These are phyloP conservation scores for Trichophaea hybrida DNA, from an alignment of 2,329 filamentous ascomycete genomes.

Conservation along the genomic window DNA sequence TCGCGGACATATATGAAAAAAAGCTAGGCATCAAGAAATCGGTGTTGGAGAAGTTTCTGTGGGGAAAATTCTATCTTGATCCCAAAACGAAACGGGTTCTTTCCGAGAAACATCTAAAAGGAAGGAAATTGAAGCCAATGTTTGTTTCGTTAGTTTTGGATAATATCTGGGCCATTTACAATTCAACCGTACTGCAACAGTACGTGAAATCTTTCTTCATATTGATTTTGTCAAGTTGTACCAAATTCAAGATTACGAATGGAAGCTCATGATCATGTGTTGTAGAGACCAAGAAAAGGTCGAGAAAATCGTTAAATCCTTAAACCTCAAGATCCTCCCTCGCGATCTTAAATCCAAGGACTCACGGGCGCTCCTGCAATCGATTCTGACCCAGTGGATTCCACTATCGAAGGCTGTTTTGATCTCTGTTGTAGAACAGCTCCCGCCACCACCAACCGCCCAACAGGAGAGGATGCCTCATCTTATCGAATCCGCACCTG, in stretches of 20 bases:
- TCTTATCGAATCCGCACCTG: conserved; percentile 66
- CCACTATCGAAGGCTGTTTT: conserved; percentile 83
- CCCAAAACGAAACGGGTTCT: conserved; percentile 93
- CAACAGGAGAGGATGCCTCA: conserved; percentile 68
- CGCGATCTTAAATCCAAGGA: conserved; percentile 75
- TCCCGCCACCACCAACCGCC: conserved; percentile 68
- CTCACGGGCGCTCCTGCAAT: conserved; percentile 65
- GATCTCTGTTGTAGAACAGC: conserved; percentile 83
- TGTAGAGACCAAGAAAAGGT: conserved; percentile 58
- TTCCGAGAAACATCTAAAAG: conserved; percentile 81
- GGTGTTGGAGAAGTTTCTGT: conserved; percentile 80
- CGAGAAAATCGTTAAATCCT: conserved; percentile 88
- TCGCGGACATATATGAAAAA: conserved; percentile 85
- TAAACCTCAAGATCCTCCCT: conserved; percentile 69
- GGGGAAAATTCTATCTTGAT: conserved; percentile 93
- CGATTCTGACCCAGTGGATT: conserved; percentile 79
- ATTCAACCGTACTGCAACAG: conserved; percentile 35
- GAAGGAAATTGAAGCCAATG: conserved; percentile 81
- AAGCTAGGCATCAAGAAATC: conserved; percentile 89
- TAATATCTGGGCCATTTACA: conserved; percentile 90
- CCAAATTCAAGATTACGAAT: not conserved
- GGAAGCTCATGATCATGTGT: not conserved
- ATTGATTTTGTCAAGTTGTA: conserved; percentile 22
- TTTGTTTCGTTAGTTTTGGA: conserved; percentile 95
- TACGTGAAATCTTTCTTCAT: conserved; percentile 23